Evolutionary conservation across 805 yeast genomes (phyloP).

Genomic region (Pichia phayaonensis): DNA sequence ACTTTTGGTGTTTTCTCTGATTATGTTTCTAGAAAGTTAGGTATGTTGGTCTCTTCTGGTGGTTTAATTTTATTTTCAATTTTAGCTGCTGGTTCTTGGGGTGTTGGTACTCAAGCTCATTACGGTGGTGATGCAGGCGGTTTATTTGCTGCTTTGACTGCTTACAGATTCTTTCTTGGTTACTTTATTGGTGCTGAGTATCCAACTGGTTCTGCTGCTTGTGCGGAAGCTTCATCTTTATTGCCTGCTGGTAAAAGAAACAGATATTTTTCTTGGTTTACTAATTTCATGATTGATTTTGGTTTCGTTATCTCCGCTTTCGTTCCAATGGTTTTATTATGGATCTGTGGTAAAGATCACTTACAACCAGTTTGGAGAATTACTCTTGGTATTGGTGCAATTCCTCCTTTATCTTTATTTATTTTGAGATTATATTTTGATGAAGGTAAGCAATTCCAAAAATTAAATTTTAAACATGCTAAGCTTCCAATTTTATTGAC

Average conservation of each 20-base stretch:
- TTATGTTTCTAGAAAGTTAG: conserved; percentile 68
- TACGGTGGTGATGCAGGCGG: conserved; percentile 54
- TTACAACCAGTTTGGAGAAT: conserved; percentile 87
- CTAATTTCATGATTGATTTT: conserved; percentile 77
- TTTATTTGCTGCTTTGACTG: conserved; percentile 74
- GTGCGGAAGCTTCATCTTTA: conserved; percentile 80
- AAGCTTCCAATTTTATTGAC: conserved; percentile 60
- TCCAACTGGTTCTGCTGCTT: conserved; percentile 88
- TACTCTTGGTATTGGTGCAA: conserved; percentile 82
- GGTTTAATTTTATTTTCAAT: conserved; percentile 73
- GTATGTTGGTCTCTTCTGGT: conserved; percentile 73
- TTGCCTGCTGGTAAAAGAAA: conserved; percentile 80
- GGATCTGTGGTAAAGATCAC: conserved; percentile 69
- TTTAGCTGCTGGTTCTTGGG: conserved; percentile 84
- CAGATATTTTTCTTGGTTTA: conserved; percentile 83
- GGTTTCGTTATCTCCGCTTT: conserved; percentile 83
- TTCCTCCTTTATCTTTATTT: conserved; percentile 75
- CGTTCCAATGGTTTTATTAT: conserved; percentile 76
- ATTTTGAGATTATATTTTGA: conserved; percentile 67
- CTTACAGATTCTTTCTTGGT: conserved; percentile 81
- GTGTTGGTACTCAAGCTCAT: conserved; percentile 38
- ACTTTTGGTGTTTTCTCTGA: conserved; percentile 77
- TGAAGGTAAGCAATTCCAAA: conserved; percentile 66
- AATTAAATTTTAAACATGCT: conserved; percentile 59
- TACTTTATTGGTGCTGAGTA: conserved; percentile 92